Conservation (phyloP, 2,329 filamentous ascomycete species). For the Sarocladium brachiariae region DNA sequence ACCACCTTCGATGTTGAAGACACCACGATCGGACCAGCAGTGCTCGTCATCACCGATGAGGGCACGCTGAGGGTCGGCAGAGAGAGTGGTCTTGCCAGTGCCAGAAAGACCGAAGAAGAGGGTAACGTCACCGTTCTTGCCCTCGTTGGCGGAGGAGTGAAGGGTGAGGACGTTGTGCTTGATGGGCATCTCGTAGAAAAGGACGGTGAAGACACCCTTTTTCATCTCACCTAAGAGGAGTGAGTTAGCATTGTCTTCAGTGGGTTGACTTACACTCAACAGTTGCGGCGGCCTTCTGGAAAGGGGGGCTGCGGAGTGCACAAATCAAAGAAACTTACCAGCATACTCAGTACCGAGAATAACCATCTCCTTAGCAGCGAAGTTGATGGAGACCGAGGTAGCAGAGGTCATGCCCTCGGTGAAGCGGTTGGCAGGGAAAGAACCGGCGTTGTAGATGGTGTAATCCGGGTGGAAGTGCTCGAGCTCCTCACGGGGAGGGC, state of each 20-base stretch:
- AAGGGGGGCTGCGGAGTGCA: not conserved
- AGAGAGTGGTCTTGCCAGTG: conserved; percentile 97
- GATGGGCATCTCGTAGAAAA: conserved; percentile 99
- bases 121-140: conserved; percentile 87
- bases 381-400: conserved; percentile 98
- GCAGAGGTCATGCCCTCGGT: conserved; percentile 98
- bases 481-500: conserved; percentile 82
- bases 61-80: conserved; percentile 91
- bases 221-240: conserved; percentile 34
- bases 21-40: conserved; percentile 94
- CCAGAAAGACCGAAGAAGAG: conserved; percentile 99
- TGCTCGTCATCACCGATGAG: conserved; percentile 99
- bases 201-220: conserved; percentile 96
- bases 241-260: not conserved
- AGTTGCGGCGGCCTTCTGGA: not conserved
- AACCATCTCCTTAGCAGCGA: conserved; percentile 99
- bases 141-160: conserved; percentile 98
- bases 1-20: conserved; percentile 99
- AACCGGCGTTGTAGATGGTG: conserved; percentile 98
- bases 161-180: conserved; percentile 99
- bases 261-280: not conserved
- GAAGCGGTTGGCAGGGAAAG: conserved; percentile 97
- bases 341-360: conserved; percentile 99
- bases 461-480: conserved; percentile 99
- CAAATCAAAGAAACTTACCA: conserved; percentile 43